Evolutionary conservation across 768 basidiomycete species (phyloP).

Genomic region (Imleria badia): DNA sequence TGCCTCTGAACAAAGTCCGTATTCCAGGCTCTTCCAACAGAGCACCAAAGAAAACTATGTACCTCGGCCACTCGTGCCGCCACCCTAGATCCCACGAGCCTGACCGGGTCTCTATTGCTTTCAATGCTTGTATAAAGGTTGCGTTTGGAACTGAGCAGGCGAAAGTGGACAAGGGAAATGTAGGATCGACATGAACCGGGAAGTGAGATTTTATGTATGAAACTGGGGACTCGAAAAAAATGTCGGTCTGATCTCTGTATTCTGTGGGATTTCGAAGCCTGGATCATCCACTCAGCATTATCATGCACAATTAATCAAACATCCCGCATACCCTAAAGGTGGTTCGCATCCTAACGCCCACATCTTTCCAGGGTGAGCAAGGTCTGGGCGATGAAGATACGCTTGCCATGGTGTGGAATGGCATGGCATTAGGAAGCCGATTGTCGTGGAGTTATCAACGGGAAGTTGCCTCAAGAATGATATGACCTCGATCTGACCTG

Average conservation of each 20-base stretch:
- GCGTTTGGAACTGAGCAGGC: slow-evolving; percentile 52
- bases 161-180: slow-evolving; percentile 63
- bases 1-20: slow-evolving; percentile 41
- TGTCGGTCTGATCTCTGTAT: slow-evolving; percentile 78
- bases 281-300: slow-evolving; percentile 19
- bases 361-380: slow-evolving; percentile 51
- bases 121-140: slow-evolving; percentile 23
- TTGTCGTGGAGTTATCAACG: slow-evolving; percentile 46
- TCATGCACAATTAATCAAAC: neutral
- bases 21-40: slow-evolving; percentile 59
- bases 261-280: slow-evolving; percentile 45
- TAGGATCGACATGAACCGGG: slow-evolving; percentile 56
- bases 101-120: slow-evolving; percentile 28
- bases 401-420: slow-evolving; percentile 95
- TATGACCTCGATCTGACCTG: slow-evolving; percentile 76
- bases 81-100: slow-evolving; percentile 40
- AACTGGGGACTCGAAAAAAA: slow-evolving; percentile 75
- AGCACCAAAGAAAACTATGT: slow-evolving; percentile 82
- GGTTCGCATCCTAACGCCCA: slow-evolving; percentile 96
- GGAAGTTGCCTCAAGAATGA: slow-evolving; percentile 62
- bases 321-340: slow-evolving; percentile 64
- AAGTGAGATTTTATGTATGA: slow-evolving; percentile 68
- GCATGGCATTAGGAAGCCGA: slow-evolving; percentile 93
- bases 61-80: slow-evolving; percentile 77
- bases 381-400: slow-evolving; percentile 71